phyloP scores from a whole-genome alignment of 176 grass and related monocot genomes.

The Carex myosuroides region DNA sequence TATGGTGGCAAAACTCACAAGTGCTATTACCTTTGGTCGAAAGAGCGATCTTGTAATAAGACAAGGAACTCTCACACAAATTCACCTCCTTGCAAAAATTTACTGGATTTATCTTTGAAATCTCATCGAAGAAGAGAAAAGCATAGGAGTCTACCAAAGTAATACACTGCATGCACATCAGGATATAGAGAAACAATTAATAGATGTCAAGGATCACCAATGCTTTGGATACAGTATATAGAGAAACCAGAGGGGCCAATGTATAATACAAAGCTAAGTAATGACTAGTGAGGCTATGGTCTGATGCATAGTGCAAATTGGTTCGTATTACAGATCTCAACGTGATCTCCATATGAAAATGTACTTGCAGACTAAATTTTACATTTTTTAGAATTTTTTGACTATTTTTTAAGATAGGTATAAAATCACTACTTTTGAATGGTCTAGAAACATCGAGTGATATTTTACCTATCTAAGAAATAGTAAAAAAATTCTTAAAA shows the following conservation, averaged over 20 bases:
- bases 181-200: neutral
- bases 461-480: too few relatives aligned
- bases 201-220: neutral
- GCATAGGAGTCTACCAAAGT: conserved; percentile 72
- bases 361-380: too few relatives aligned
- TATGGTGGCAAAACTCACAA: conserved; percentile 53
- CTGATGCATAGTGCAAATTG: too few relatives aligned
- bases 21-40: conserved; percentile 29
- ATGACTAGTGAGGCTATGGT: too few relatives aligned
- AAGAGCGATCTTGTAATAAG: conserved; percentile 14
- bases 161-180: conserved; percentile 44
- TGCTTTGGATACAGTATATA: neutral
- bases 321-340: too few relatives aligned
- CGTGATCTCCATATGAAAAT: too few relatives aligned
- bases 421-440: too few relatives aligned
- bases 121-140: conserved; percentile 56
- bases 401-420: too few relatives aligned
- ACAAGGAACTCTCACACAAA: conserved; percentile 37
- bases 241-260: neutral
- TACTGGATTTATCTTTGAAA: conserved; percentile 45
- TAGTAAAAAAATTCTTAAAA: too few relatives aligned
- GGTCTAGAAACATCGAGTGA: too few relatives aligned
- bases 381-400: too few relatives aligned
- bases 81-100: conserved; percentile 69
- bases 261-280: neutral